Evolutionary conservation across 1,139 yeast species (phyloP).

Genomic region (Oligophagozyma castellii): DNA sequence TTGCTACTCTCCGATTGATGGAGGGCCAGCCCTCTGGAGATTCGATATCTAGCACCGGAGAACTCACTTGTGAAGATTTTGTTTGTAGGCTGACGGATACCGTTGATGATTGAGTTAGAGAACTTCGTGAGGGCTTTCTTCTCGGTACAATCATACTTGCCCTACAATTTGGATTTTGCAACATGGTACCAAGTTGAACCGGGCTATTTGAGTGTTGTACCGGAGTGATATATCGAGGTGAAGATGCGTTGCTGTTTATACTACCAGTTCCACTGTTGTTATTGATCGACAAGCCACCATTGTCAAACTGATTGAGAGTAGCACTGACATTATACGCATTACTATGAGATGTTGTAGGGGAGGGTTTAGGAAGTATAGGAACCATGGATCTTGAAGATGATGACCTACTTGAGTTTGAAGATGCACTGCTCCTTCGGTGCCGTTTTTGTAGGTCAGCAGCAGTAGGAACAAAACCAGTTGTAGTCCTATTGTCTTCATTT

Average conservation of each 20-base stretch:
- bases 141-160: constrained; percentile 19
- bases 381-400: constrained; percentile 22
- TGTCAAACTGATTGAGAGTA: constrained; percentile 7
- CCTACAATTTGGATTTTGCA: no score
- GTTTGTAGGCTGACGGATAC: no score
- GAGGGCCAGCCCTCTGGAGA: no score
- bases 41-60: no score
- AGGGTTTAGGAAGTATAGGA: constrained; percentile 24
- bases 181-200: constrained; percentile 10
- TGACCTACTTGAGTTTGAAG: constrained; percentile 19
- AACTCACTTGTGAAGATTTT: no score
- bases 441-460: constrained; percentile 4
- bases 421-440: constrained; percentile 21
- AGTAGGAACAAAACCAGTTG: no score
- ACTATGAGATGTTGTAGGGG: constrained; percentile 4
- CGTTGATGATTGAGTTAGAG: no score
- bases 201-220: constrained; percentile 11
- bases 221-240: constrained; percentile 15
- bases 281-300: constrained; percentile 1
- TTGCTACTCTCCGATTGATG: no score
- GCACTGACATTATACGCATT: neutral
- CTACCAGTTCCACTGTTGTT: constrained; percentile 1
- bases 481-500: no score
- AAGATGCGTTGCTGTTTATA: constrained; percentile 19
- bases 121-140: constrained; percentile 18